These are phyloP conservation scores for Penicillium steckii DNA, from an alignment of 495 filamentous ascomycete species.

Conservation along the genomic window DNA sequence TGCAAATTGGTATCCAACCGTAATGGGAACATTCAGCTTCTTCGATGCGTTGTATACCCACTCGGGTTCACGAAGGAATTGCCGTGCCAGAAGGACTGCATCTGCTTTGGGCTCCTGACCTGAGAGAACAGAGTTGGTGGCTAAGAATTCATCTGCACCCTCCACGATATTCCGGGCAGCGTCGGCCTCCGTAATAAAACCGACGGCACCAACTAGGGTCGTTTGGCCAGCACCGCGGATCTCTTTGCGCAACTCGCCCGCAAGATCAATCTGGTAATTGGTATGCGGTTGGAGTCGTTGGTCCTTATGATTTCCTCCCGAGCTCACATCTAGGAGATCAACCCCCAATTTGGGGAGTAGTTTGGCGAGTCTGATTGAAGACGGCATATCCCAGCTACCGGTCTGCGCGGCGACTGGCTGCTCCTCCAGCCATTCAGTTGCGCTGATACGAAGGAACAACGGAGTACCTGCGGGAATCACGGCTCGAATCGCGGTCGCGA, in stretches of 20 bases:
- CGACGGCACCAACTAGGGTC: constrained; percentile 70
- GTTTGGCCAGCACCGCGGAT: constrained; percentile 53
- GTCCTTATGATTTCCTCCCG: constrained; percentile 60
- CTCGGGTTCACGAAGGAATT: constrained; percentile 67
- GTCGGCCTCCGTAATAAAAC: constrained; percentile 63
- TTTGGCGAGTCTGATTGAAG: constrained; percentile 61
- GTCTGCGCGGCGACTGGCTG: constrained; percentile 36
- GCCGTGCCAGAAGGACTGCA: constrained; percentile 60
- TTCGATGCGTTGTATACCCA: constrained; percentile 62
- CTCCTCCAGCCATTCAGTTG: constrained; percentile 71
- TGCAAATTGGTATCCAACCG: constrained; percentile 53
- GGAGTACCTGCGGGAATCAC: constrained; percentile 62
- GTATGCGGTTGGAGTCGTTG: constrained; percentile 57
- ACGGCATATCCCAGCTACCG: constrained; percentile 63
- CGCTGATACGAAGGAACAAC: constrained; percentile 66
- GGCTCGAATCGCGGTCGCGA: constrained; percentile 50
- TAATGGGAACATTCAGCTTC: constrained; percentile 56
- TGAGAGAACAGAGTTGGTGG: constrained; percentile 34
- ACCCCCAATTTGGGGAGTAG: constrained; percentile 64
- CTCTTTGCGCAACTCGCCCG: constrained; percentile 55
- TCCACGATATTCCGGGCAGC: constrained; percentile 58
- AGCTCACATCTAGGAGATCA: constrained; percentile 74
- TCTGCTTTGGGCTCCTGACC: constrained; percentile 53
- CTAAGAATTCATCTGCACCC: constrained; percentile 45
- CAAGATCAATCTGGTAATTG: constrained; percentile 64